These are phyloP conservation scores for Talaromyces adpressus DNA, from an alignment of 495 filamentous ascomycete genomes.

Conservation along the genomic window DNA sequence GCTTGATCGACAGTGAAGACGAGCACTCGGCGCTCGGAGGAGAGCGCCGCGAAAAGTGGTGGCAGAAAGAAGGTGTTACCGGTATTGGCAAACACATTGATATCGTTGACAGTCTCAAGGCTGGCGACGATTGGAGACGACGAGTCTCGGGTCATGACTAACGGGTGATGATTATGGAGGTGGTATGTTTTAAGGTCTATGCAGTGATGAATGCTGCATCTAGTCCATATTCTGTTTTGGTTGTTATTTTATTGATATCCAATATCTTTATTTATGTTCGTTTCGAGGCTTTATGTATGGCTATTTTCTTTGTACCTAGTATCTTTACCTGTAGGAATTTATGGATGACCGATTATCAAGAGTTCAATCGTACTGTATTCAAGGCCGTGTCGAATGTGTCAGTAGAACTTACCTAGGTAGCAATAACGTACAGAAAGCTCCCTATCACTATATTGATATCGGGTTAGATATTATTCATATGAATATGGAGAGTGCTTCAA, in stretches of 20 bases:
- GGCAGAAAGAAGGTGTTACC: constrained; percentile 72
- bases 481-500: too few species aligned
- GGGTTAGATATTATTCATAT: too few species aligned
- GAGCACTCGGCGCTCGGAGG: constrained; percentile 51
- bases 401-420: too few species aligned
- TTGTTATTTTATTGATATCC: constrained; percentile 18
- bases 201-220: constrained; percentile 17
- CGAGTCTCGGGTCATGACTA: constrained; percentile 67
- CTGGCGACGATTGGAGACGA: constrained; percentile 78
- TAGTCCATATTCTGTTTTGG: neutral
- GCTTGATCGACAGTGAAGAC: constrained; percentile 84
- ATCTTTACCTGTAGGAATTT: neutral
- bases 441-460: too few species aligned
- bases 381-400: too few species aligned
- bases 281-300: constrained; percentile 18
- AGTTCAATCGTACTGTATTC: too few species aligned
- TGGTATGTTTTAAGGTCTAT: too few species aligned
- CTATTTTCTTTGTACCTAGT: constrained; percentile 1
- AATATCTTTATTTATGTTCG: constrained; percentile 18
- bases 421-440: too few species aligned
- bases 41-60: constrained; percentile 63
- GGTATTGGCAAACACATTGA: constrained; percentile 81
- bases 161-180: constrained; percentile 11
- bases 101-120: constrained; percentile 68
- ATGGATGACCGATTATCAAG: neutral